Conservation (phyloP, 2,329 filamentous ascomycete genomes). For the Epichloe baconii region DNA sequence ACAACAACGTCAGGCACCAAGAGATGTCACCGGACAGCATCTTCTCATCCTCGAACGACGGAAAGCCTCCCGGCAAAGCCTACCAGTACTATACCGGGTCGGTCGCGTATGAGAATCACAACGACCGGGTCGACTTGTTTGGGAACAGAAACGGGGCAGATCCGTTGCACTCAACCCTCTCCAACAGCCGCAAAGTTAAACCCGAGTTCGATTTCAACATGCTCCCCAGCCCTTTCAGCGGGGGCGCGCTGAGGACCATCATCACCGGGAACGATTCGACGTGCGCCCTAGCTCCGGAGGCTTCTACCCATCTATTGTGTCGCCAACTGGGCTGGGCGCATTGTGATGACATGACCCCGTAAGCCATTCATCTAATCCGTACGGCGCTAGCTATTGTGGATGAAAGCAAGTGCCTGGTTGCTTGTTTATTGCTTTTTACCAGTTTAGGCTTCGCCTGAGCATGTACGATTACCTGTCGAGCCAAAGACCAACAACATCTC, state of each 20-base stretch:
- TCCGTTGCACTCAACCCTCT: conserved; percentile 16
- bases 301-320: conserved; percentile 38
- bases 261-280: conserved; percentile 36
- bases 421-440: background rate
- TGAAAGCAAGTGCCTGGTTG: background rate
- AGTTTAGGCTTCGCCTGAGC: background rate
- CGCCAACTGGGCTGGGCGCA: conserved; percentile 27
- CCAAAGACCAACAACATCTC: background rate
- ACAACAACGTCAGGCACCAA: conserved; percentile 32
- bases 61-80: conserved; percentile 34
- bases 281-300: conserved; percentile 37
- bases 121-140: conserved; percentile 39
- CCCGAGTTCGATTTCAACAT: conserved; percentile 31
- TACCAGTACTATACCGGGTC: conserved; percentile 41
- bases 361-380: background rate
- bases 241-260: conserved; percentile 21
- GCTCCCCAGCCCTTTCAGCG: conserved; percentile 32
- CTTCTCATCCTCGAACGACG: conserved; percentile 34
- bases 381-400: background rate
- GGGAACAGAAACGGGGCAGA: conserved; percentile 24
- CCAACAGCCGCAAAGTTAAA: conserved; percentile 29
- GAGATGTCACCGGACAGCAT: conserved; percentile 38
- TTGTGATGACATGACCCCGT: conserved; percentile 25
- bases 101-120: conserved; percentile 37
- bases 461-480: background rate